Base-by-base conservation (phyloP, 352 stramenopile species). In the Pythium volutum region DNA sequence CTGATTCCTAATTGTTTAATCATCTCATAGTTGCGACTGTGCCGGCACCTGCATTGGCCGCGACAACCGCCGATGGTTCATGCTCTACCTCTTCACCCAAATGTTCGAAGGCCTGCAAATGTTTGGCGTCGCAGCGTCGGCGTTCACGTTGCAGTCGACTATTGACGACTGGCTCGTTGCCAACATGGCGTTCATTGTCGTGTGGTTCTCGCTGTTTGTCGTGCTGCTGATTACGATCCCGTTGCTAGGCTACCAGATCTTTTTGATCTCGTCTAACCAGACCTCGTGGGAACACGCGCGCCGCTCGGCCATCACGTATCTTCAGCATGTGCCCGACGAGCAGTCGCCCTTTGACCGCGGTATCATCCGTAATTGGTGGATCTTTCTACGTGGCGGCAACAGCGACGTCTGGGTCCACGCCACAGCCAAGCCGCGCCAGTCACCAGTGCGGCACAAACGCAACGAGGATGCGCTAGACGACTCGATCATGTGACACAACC, bases 281-380 rank as follows among this genome's bases (percentile, higher is more conserved):
- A 91, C 84, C 6, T 91, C 84, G 1, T 93, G 84, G 84, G 84
- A 93, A 45, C 77, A 91, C 52, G 76, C 74, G 27, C 82, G 81
- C 10, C 75, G 76, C n/a, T 66, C 59, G 5, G 72, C 75, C 26
- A 93, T 93, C 75, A 91, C 84, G 34, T 93, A 93, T 52, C 66
- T 93, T 18, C 72, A 81, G 18, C 67, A 80, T 26, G 62, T 91
- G 2, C 79, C 74, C 9, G 71, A 77, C 45, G 82, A 81, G 31
- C 60, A 64, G 1, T 90, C 80, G 15, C 84, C 84, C 18, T 93
- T 93, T 53, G 71, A 87, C 56, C 76, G 70, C 16, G 84, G 84
- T 3, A 55, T 73, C 2, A 20, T 88, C 6, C 63, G 51, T n/a
- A 93, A 93, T 55, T 91, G 76, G 72, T 77, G 72, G 66, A 39